Percentiles rank a stretch among this genome's conserved stretches.
These are phyloP conservation scores for Colletotrichum theobromicola DNA, from an alignment of 2,329 filamentous ascomycete genomes.

Conservation along the genomic window DNA sequence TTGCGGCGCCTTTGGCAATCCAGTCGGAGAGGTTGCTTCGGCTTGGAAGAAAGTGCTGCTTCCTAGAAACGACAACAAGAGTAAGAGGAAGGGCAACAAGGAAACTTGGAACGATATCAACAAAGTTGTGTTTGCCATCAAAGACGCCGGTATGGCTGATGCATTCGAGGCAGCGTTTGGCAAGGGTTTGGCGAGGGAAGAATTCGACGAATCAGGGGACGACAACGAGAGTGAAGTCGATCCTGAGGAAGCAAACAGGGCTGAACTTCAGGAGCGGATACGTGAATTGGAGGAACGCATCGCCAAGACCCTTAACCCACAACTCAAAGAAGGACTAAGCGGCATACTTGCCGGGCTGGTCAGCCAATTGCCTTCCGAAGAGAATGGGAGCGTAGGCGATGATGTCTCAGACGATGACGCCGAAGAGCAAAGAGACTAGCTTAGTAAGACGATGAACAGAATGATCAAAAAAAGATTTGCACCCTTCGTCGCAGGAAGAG, in stretches of 20 bases:
- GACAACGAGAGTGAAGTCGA: background rate
- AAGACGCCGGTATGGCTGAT: slow-evolving; percentile 53
- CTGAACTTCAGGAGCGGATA: slow-evolving; percentile 33
- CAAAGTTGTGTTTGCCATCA: slow-evolving; percentile 64
- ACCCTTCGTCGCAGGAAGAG: too few species aligned
- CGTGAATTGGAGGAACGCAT: slow-evolving; percentile 29
- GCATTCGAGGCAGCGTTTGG: slow-evolving; percentile 57
- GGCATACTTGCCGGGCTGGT: slow-evolving; percentile 29
- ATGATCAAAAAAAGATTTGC: too few species aligned
- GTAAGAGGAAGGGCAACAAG: slow-evolving; percentile 26
- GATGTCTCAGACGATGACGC: background rate
- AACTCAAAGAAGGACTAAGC: slow-evolving; percentile 30
- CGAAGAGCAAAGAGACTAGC: background rate
- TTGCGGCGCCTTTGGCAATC: slow-evolving; percentile 68
- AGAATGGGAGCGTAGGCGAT: background rate
- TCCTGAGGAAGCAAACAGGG: background rate
- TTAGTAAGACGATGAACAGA: too few species aligned
- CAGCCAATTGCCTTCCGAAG: slow-evolving; percentile 24
- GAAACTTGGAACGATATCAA: slow-evolving; percentile 49
- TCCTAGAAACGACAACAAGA: slow-evolving; percentile 19
- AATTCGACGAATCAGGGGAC: background rate
- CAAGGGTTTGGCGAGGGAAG: slow-evolving; percentile 36
- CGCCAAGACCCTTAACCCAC: slow-evolving; percentile 27
- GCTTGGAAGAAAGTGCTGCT: slow-evolving; percentile 49
- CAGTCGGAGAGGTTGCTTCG: slow-evolving; percentile 60